A percentile compares a stretch with the other conserved stretches of the same genome.
phyloP scores from a whole-genome alignment of 352 stramenopile species.

The Phytophthora syringae region DNA sequence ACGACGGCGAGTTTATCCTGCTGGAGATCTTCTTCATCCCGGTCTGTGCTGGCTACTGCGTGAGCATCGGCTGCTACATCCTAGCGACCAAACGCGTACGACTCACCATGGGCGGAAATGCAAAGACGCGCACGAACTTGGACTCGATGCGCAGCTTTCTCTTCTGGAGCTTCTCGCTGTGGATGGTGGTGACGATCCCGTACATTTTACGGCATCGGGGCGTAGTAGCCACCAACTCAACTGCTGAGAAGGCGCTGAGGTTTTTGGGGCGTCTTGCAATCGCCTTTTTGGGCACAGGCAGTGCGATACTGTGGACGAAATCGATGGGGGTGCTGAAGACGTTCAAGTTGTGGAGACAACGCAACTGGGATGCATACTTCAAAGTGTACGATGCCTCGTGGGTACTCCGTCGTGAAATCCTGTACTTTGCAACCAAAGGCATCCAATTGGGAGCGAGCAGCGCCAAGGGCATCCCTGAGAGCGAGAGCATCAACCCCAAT shows the following conservation, averaged over 20 bases:
- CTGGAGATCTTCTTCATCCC: conserved; percentile 74
- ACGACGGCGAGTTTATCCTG: conserved; percentile 63
- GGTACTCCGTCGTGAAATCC: conserved; percentile 82
- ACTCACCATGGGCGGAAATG: conserved; percentile 50
- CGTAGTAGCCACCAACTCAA: conserved; percentile 59
- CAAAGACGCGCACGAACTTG: conserved; percentile 70
- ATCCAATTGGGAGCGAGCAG: conserved; percentile 66
- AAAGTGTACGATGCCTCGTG: conserved; percentile 87
- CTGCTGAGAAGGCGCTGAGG: conserved; percentile 63
- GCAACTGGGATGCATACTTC: conserved; percentile 88
- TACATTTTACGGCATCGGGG: conserved; percentile 71
- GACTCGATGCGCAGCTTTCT: conserved; percentile 83
- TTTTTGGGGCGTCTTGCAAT: conserved; percentile 74
- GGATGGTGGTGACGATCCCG: conserved; percentile 69
- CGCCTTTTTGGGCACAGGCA: conserved; percentile 67
- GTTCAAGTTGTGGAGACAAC: conserved; percentile 77
- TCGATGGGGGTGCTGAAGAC: conserved; percentile 68
- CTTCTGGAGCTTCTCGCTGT: conserved; percentile 75
- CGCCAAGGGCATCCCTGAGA: conserved; percentile 40
- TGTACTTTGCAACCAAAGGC: conserved; percentile 85
- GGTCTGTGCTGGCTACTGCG: conserved; percentile 59
- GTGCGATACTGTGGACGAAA: conserved; percentile 72
- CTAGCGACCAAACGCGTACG: conserved; percentile 75
- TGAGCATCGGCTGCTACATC: conserved; percentile 80
- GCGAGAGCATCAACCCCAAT: conserved; percentile 41